Evolutionary conservation across 2,329 filamentous ascomycete genomes (phyloP), one percentile per base, ranked within the genome.

Genomic region (Atkinsonella hypoxylon): DNA sequence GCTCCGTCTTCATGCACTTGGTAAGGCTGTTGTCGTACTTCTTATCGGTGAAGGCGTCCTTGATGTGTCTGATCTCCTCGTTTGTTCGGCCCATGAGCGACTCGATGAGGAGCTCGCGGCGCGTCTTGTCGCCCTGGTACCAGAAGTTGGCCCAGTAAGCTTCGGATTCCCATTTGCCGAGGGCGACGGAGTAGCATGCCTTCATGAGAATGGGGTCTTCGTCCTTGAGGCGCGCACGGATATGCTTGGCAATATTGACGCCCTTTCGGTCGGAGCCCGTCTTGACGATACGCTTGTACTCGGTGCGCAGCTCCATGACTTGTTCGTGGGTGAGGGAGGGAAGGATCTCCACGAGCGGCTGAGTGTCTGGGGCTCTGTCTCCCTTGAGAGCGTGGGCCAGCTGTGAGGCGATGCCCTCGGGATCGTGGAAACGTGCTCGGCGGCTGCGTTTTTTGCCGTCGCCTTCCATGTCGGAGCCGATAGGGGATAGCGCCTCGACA

Each of bases 141-240:
- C 89, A 97, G 67, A 89, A 95, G 66, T 96, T 97, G 53, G 91
- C 89, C 90, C 93, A 98, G 74, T 95, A 95, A 0, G 89, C 88
- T 66, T 98, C 93, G 58, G 83, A 85, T 70, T 96, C 93, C 83
- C 89, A 97, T 48, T 79, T 78, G 10, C 93, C 93, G 0, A 97
- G 78, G 0, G 91, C 89, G 2, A 88, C 90, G 3, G 90, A 82
- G 65, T 97, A 96, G 61, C 85, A 89, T 7, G 87, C 86, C 69
- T 97, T 97, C 69, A 90, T 91, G 57, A 97, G 83, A 58, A 81
- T 83, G 4, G 82, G 75, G 49, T 85, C 77, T 58, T 82, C 78
- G 42, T 87, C 82, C 68, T 90, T 89, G 60, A 90, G 75, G 18
- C 81, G 77, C 17, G 79, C 73, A 54, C 88, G 88, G 64, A 93